A percentile compares a stretch with the other conserved stretches of the same genome.
phyloP scores from a whole-genome alignment of 2,329 filamentous ascomycete genomes.

The Pseudogymnoascus sp. region DNA sequence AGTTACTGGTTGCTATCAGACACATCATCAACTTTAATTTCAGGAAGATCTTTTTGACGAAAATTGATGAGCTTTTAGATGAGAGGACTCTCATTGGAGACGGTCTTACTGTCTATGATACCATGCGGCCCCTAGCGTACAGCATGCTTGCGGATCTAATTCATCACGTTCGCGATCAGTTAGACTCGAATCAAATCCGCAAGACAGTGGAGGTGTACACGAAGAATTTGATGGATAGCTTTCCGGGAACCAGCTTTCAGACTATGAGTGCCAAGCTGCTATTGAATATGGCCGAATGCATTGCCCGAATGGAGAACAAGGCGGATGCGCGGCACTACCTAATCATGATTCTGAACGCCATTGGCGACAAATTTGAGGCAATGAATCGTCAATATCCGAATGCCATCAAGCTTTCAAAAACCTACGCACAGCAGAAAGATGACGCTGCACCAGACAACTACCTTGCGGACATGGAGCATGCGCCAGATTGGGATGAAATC shows the following conservation, averaged over 20 bases:
- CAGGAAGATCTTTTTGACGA: slow-evolving; percentile 83
- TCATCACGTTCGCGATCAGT: slow-evolving; percentile 86
- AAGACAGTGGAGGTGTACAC: slow-evolving; percentile 97
- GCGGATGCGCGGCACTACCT: slow-evolving; percentile 89
- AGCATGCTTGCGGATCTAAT: slow-evolving; percentile 98
- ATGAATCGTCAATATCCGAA: slow-evolving; percentile 98
- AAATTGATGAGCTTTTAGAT: slow-evolving; percentile 91
- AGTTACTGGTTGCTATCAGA: slow-evolving; percentile 88
- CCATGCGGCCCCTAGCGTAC: slow-evolving; percentile 88
- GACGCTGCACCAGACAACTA: slow-evolving; percentile 67
- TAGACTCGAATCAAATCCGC: slow-evolving; percentile 83
- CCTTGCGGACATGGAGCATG: slow-evolving; percentile 68
- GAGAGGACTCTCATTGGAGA: slow-evolving; percentile 92
- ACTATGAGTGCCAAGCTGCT: slow-evolving; percentile 98
- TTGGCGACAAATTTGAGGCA: slow-evolving; percentile 93
- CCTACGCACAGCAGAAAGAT: slow-evolving; percentile 56
- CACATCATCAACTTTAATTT: slow-evolving; percentile 99
- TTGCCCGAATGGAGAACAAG: slow-evolving; percentile 88
- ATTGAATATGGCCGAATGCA: slow-evolving; percentile 96
- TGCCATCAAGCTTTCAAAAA: slow-evolving; percentile 82
- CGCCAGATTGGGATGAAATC: slow-evolving; percentile 93
- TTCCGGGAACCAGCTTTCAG: slow-evolving; percentile 96
- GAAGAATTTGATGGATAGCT: slow-evolving; percentile 87
- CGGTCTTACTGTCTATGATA: slow-evolving; percentile 92
- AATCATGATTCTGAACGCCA: slow-evolving; percentile 95